A percentile compares a stretch with the other conserved stretches of the same genome.
These are phyloP conservation scores for Metschnikowia lochheadii DNA, from an alignment of 805 yeast species.

Conservation along the genomic window DNA sequence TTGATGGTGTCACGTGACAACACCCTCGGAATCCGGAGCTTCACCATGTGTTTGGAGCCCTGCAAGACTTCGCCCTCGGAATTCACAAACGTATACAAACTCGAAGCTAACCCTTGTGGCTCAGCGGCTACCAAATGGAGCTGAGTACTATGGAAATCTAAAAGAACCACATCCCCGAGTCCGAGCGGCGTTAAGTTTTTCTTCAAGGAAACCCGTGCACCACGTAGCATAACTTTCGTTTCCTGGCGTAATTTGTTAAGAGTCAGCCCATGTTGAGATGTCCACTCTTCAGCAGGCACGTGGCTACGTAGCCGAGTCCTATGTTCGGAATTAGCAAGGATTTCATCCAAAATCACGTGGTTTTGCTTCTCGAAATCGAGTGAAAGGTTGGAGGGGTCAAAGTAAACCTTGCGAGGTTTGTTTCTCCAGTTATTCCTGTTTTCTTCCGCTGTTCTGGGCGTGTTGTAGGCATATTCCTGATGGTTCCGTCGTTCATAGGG, in stretches of 20 bases:
- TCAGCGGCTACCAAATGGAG: slow-evolving; percentile 52
- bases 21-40: slow-evolving; percentile 51
- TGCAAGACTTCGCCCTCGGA: slow-evolving; percentile 55
- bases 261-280: slow-evolving; percentile 1
- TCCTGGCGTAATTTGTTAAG: neutral
- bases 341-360: slow-evolving; percentile 6
- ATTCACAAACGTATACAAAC: slow-evolving; percentile 53
- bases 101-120: slow-evolving; percentile 48
- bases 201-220: slow-evolving; percentile 7
- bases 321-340: slow-evolving; percentile 2
- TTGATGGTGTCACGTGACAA: slow-evolving; percentile 40
- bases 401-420: slow-evolving; percentile 7
- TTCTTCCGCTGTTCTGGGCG: neutral
- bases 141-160: slow-evolving; percentile 41
- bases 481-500: neutral
- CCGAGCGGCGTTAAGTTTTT: slow-evolving; percentile 21
- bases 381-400: slow-evolving; percentile 14
- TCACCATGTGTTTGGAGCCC: slow-evolving; percentile 40
- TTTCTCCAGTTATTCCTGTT: neutral
- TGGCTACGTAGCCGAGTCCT: slow-evolving; percentile 8
- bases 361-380: slow-evolving; percentile 12
- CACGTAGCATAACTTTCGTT: slow-evolving; percentile 2
- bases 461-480: neutral
- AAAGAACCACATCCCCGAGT: slow-evolving; percentile 63
- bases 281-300: slow-evolving; percentile 13